Conservation (phyloP, 352 stramenopile genomes). For the Phytopythium ostracodes region DNA sequence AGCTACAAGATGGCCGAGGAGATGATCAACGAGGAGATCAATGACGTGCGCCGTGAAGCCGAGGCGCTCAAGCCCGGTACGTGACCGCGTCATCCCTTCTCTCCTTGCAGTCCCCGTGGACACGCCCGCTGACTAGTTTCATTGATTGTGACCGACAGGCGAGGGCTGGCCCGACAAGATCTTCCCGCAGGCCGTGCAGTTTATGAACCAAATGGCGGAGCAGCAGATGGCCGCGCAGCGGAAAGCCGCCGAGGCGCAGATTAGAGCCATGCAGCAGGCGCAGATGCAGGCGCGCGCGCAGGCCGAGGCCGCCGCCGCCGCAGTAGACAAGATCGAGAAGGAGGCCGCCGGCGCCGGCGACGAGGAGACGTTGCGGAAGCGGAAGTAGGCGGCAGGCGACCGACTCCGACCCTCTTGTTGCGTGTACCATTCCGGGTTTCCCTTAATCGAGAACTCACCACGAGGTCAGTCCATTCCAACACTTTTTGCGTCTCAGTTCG, state of each 20-base stretch:
- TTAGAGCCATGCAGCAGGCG: conserved; percentile 55
- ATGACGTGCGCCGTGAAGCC: conserved; percentile 73
- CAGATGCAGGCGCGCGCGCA: conserved; percentile 50
- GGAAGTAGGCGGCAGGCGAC: conserved; percentile 50
- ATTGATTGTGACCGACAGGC: conserved; percentile 20
- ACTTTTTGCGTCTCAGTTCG: too few relatives aligned
- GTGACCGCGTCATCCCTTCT: too few relatives aligned
- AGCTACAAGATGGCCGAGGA: conserved; percentile 88
- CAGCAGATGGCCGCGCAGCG: conserved; percentile 81
- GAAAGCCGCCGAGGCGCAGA: conserved; percentile 66
- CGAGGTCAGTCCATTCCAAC: not conserved
- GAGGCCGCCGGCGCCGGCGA: conserved; percentile 28
- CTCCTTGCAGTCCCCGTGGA: too few relatives aligned
- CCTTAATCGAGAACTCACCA: not conserved
- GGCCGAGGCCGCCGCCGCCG: conserved; percentile 25
- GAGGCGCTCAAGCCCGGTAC: conserved; percentile 80
- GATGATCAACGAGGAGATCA: conserved; percentile 86
- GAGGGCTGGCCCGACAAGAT: conserved; percentile 86
- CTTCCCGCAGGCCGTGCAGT: conserved; percentile 85
- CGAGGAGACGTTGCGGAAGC: conserved; percentile 52
- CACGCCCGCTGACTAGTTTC: conserved; percentile 5
- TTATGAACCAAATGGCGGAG: conserved; percentile 86
- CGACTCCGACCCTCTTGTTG: too few relatives aligned
- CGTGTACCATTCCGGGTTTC: not conserved
- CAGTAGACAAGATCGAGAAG: conserved; percentile 36